phyloP scores from a whole-genome alignment of 805 yeast genomes.

The Saccharomyces mikatae region DNA sequence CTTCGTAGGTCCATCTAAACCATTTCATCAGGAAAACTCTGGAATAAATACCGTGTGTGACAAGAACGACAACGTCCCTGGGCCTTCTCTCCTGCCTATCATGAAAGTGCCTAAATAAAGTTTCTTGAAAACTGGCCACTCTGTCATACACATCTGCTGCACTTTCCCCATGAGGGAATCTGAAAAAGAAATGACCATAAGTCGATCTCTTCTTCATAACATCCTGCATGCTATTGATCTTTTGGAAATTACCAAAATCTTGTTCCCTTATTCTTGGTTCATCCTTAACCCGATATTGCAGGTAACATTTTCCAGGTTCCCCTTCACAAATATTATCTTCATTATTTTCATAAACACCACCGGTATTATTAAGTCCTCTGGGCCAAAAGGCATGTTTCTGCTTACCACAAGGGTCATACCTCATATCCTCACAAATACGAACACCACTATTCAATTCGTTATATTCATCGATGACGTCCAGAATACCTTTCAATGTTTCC shows the following conservation, averaged over 20 bases:
- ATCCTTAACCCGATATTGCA: conserved; percentile 57
- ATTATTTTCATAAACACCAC: conserved; percentile 23
- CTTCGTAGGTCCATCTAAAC: conserved; percentile 89
- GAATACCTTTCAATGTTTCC: conserved; percentile 68
- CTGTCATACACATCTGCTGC: conserved; percentile 95
- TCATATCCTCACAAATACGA: conserved; percentile 11
- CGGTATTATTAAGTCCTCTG: conserved; percentile 11
- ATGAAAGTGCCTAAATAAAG: conserved; percentile 73
- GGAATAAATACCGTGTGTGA: conserved; percentile 92
- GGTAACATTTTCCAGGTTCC: conserved; percentile 24
- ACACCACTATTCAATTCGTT: conserved; percentile 23
- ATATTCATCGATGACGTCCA: conserved; percentile 43
- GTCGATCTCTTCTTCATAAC: conserved; percentile 80
- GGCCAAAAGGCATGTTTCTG: conserved; percentile 27
- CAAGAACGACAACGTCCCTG: conserved; percentile 75
- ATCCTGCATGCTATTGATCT: conserved; percentile 63
- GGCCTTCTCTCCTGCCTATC: conserved; percentile 43
- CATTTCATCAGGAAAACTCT: conserved; percentile 89
- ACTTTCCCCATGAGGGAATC: conserved; percentile 90
- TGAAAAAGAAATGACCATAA: conserved; percentile 81
- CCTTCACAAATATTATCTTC: conserved; percentile 6
- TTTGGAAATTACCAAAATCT: conserved; percentile 90
- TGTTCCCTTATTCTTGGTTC: conserved; percentile 92
- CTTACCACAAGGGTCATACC: conserved; percentile 23
- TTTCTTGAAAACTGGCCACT: conserved; percentile 82